Percentiles rank a stretch among this genome's conserved stretches.
phyloP scores from a whole-genome alignment of 2,329 filamentous ascomycete genomes.

The Nemania abortiva region DNA sequence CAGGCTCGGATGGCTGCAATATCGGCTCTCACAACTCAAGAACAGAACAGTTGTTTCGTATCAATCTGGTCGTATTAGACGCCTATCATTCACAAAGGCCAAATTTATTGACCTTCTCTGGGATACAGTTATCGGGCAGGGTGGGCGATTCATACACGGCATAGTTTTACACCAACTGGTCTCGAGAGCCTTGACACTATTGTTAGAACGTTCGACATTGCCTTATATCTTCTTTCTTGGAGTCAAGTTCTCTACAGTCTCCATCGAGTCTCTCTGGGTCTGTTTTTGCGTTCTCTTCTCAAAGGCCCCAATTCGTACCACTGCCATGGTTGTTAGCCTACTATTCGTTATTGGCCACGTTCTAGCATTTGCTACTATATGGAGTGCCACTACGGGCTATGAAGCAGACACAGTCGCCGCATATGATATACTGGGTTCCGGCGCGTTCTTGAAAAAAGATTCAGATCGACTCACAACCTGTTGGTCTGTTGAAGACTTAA shows the following conservation, averaged over 20 bases:
- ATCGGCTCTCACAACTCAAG: too few relatives aligned
- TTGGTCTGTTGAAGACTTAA: not conserved
- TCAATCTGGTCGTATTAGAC: not conserved
- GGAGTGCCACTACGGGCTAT: not conserved
- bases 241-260: not conserved
- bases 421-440: not conserved
- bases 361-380: not conserved
- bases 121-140: not conserved
- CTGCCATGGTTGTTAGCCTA: not conserved
- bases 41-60: not conserved
- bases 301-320: not conserved
- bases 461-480: not conserved
- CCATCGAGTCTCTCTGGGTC: not conserved
- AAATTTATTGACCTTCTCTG: not conserved
- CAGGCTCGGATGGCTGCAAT: too few relatives aligned
- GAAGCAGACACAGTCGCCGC: not conserved
- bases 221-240: not conserved
- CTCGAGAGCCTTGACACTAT: not conserved
- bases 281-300: not conserved
- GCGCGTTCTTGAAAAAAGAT: not conserved
- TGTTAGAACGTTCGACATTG: not conserved
- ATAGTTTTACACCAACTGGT: not conserved
- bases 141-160: not conserved
- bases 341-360: not conserved
- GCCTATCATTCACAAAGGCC: not conserved